A percentile compares a stretch with the other conserved stretches of the same genome.
Conservation (phyloP, 306 rosid genomes). For the Rosa persica region DNA sequence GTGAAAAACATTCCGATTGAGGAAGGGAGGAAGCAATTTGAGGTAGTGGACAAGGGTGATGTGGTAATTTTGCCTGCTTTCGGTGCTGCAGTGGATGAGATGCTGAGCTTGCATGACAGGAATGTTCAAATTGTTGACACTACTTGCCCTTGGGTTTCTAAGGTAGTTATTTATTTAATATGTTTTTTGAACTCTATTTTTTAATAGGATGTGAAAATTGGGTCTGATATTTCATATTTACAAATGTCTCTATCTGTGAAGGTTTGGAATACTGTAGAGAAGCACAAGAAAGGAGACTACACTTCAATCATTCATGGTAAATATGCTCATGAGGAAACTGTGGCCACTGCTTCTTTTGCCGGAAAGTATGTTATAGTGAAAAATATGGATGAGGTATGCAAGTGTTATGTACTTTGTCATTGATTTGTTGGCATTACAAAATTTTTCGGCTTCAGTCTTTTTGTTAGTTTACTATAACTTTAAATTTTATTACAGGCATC, state of each 20-base stretch:
- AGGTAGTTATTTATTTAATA: constrained; percentile 40
- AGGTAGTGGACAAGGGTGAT: constrained; percentile 71
- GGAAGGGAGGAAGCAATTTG: constrained; percentile 74
- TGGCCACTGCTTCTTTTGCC: constrained; percentile 98
- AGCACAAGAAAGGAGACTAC: constrained; percentile 92
- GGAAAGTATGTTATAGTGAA: constrained; percentile 79
- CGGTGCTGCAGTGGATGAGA: constrained; percentile 97
- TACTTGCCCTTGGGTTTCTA: constrained; percentile 98
- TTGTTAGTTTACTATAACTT: not conserved
- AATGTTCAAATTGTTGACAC: constrained; percentile 92
- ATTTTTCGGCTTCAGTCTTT: constrained; percentile 1
- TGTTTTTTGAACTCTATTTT: not conserved
- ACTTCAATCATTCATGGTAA: constrained; percentile 92
- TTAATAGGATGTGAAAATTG: not conserved
- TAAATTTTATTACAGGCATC: constrained; percentile 54
- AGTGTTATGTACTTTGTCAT: not conserved
- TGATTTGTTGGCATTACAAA: not conserved
- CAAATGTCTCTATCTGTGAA: constrained; percentile 9
- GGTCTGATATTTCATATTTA: not conserved
- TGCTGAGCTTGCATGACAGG: constrained; percentile 76
- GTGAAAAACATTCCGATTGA: constrained; percentile 68
- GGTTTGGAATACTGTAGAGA: constrained; percentile 94
- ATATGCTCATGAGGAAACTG: constrained; percentile 91
- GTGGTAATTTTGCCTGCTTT: constrained; percentile 98
- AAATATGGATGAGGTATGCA: constrained; percentile 79